Percentiles rank a stretch among this genome's conserved stretches.
Evolutionary conservation across 2,329 filamentous ascomycete species (phyloP).

Genomic region (Diaporthe humulicola): DNA sequence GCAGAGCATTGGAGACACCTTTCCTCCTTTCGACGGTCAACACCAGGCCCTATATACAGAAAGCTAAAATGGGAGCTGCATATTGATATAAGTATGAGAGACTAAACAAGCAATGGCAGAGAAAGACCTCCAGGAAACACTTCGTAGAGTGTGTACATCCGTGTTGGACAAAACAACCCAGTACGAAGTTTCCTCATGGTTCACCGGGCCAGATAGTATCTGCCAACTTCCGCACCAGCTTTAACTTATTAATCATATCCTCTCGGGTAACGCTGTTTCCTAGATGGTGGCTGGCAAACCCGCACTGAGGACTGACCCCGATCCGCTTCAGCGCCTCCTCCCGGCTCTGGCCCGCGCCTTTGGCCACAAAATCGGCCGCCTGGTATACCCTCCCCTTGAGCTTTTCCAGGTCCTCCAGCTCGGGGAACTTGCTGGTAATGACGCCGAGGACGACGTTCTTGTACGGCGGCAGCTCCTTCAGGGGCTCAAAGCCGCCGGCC

Average conservation of each 20-base stretch:
- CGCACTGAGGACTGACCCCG: constrained; percentile 78
- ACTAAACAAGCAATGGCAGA: neutral
- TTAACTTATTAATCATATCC: constrained; percentile 79
- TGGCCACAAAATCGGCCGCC: constrained; percentile 75
- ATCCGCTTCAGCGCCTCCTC: constrained; percentile 75
- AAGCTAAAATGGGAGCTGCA: too few relatives aligned
- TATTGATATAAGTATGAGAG: neutral
- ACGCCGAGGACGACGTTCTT: constrained; percentile 75
- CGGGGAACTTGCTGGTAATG: constrained; percentile 71
- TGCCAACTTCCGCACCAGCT: constrained; percentile 76
- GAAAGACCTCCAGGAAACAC: neutral
- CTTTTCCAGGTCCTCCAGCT: constrained; percentile 67
- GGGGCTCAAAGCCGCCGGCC: constrained; percentile 73
- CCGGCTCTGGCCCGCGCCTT: constrained; percentile 71
- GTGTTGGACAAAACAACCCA: neutral
- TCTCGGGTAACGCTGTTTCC: constrained; percentile 76
- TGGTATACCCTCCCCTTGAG: constrained; percentile 67
- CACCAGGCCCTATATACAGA: neutral
- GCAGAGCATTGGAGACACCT: too few relatives aligned
- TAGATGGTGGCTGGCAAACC: constrained; percentile 77
- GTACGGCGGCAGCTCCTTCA: constrained; percentile 68
- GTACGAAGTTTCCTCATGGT: constrained; percentile 39
- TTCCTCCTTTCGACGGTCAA: neutral
- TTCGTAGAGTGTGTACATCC: neutral
- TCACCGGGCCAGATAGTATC: constrained; percentile 70